phyloP scores from a whole-genome alignment of 1,139 yeast genomes.

The Diutina siamensis region DNA sequence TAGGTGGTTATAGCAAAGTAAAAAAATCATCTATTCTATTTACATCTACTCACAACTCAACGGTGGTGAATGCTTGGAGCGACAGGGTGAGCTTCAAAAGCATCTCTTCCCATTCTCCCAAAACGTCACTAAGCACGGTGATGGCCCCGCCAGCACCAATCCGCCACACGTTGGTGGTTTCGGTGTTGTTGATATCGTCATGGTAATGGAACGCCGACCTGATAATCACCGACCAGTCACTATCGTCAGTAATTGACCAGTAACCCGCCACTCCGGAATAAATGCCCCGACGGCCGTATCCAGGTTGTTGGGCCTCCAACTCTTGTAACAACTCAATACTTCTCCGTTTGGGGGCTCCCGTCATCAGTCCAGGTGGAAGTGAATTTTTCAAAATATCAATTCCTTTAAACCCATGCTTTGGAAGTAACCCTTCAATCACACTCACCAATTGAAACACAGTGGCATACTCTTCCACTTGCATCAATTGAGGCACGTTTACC shows the following conservation, averaged over 20 bases:
- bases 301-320: slow-evolving; percentile 26
- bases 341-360: slow-evolving; percentile 95
- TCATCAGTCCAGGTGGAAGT: slow-evolving; percentile 98
- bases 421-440: slow-evolving; percentile 61
- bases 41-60: background rate
- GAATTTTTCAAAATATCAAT: slow-evolving; percentile 69
- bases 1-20: slow-evolving; percentile 9
- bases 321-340: slow-evolving; percentile 73
- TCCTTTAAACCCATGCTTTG: slow-evolving; percentile 40
- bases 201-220: slow-evolving; percentile 67
- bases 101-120: slow-evolving; percentile 94
- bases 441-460: slow-evolving; percentile 89
- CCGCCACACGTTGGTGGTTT: slow-evolving; percentile 41
- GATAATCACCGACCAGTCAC: slow-evolving; percentile 95
- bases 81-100: slow-evolving; percentile 69
- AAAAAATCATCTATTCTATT: too few relatives aligned
- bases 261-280: slow-evolving; percentile 95
- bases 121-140: slow-evolving; percentile 71
- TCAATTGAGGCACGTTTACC: slow-evolving; percentile 66
- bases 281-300: slow-evolving; percentile 57
- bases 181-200: slow-evolving; percentile 30
- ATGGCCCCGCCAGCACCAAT: slow-evolving; percentile 99
- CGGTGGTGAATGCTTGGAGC: slow-evolving; percentile 37
- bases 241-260: slow-evolving; percentile 80
- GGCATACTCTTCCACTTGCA: slow-evolving; percentile 87